phyloP scores from a whole-genome alignment of 331 rosid species.

The Telfairia occidentalis region DNA sequence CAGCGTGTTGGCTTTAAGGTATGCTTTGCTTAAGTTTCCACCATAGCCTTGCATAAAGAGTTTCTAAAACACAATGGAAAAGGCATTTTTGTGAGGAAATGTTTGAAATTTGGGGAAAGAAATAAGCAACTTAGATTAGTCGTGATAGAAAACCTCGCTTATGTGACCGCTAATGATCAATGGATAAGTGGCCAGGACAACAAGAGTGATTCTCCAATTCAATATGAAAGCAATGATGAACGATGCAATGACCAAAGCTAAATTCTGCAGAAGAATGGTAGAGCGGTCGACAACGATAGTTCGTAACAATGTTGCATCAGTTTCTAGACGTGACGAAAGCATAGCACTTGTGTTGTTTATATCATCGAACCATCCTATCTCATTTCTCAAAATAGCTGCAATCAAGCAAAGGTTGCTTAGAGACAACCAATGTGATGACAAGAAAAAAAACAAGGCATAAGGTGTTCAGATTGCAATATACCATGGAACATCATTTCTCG shows the following conservation, averaged over 20 bases:
- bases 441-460: not conserved
- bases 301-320: slow-evolving; percentile 64
- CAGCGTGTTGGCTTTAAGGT: slow-evolving; percentile 84
- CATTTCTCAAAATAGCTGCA: slow-evolving; percentile 90
- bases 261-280: slow-evolving; percentile 70
- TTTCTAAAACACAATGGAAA: slow-evolving; percentile 41
- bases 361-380: slow-evolving; percentile 94
- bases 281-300: slow-evolving; percentile 86
- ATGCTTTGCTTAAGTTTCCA: slow-evolving; percentile 97
- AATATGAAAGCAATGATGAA: slow-evolving; percentile 73
- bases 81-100: not conserved
- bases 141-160: slow-evolving; percentile 49
- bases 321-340: slow-evolving; percentile 84
- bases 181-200: slow-evolving; percentile 86
- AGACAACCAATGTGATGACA: not conserved
- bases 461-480: slow-evolving; percentile 12
- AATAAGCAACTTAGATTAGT: slow-evolving; percentile 11
- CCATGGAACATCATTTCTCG: slow-evolving; percentile 85
- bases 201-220: slow-evolving; percentile 91
- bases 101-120: not conserved
- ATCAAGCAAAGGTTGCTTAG: not conserved
- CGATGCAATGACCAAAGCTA: slow-evolving; percentile 69
- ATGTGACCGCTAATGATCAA: slow-evolving; percentile 85
- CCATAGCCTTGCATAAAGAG: slow-evolving; percentile 92
- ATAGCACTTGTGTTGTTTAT: slow-evolving; percentile 68